These are phyloP conservation scores for Elsinoe perseae DNA, from an alignment of 2,329 filamentous ascomycete genomes.

Conservation along the genomic window DNA sequence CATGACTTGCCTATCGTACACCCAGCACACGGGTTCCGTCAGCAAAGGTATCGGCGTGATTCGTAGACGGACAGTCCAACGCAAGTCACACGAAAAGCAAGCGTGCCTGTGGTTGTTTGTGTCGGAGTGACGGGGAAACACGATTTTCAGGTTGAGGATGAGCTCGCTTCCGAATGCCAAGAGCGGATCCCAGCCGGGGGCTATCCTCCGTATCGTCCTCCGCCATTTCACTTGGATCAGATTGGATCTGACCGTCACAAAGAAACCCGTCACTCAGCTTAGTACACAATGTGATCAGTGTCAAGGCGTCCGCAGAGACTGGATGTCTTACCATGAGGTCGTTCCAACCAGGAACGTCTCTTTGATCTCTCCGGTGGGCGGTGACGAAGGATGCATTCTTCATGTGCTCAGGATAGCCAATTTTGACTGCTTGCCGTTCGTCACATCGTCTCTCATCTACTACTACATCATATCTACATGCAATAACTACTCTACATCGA, in stretches of 20 bases:
- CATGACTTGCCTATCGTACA: not conserved
- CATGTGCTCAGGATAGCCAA: not conserved
- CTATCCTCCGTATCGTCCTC: not conserved
- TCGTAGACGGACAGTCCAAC: no score
- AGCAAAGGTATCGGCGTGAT: no score
- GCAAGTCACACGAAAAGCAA: not conserved
- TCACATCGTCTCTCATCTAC: constrained; percentile 5
- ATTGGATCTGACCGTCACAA: no score
- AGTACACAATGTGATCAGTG: no score
- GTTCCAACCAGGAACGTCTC: not conserved
- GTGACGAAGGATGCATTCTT: not conserved
- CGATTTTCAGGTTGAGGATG: not conserved
- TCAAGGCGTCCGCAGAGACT: no score
- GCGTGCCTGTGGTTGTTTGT: not conserved
- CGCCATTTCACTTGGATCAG: not conserved
- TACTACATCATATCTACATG: no score
- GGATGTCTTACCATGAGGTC: not conserved
- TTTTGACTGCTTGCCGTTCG: not conserved
- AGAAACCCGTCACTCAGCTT: no score
- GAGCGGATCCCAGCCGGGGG: not conserved
- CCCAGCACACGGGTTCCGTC: not conserved
- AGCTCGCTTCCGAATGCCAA: constrained; percentile 7
- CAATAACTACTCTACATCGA: not conserved
- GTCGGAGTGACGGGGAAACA: not conserved
- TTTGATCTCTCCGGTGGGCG: not conserved